A percentile compares a stretch with the other conserved stretches of the same genome.
phyloP scores from a whole-genome alignment of 345 rosid species.

The Sisymbrium altissimum region DNA sequence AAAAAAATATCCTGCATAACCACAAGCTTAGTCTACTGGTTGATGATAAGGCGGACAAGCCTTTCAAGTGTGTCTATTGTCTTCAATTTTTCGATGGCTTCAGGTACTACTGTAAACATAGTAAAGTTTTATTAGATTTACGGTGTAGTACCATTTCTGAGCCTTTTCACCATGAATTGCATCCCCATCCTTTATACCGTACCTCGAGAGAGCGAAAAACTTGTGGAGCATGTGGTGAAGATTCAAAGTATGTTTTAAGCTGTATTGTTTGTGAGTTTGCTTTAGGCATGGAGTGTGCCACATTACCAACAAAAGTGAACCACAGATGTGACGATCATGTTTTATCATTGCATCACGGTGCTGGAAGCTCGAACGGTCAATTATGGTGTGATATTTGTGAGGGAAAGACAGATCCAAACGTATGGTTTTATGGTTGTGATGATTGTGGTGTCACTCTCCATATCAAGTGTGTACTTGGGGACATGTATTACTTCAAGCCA shows the following conservation, averaged over 20 bases:
- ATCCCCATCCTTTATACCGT: not conserved
- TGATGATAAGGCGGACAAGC: too few relatives aligned
- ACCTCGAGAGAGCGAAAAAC: not conserved
- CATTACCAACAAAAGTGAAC: not conserved
- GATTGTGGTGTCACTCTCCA: not conserved
- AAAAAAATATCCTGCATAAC: not conserved
- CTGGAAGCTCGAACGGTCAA: not conserved
- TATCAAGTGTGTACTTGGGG: not conserved
- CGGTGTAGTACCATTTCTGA: not conserved
- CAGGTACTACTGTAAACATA: not conserved
- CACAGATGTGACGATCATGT: not conserved
- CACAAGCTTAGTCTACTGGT: not conserved
- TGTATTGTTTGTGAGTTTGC: not conserved
- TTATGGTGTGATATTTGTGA: constrained; percentile 15
- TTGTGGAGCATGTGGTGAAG: not conserved
- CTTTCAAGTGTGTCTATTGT: not conserved
- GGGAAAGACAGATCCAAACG: constrained; percentile 1
- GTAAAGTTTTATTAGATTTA: not conserved
- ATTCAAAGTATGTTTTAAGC: not conserved
- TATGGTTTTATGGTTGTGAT: not conserved
- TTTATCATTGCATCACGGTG: not conserved
- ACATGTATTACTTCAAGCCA: not conserved
- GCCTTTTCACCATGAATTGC: not conserved
- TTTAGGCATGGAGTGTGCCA: not conserved
- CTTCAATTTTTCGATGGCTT: not conserved